These are phyloP conservation scores for Moricandia moricandioides DNA, from an alignment of 345 rosid species.

Conservation along the genomic window DNA sequence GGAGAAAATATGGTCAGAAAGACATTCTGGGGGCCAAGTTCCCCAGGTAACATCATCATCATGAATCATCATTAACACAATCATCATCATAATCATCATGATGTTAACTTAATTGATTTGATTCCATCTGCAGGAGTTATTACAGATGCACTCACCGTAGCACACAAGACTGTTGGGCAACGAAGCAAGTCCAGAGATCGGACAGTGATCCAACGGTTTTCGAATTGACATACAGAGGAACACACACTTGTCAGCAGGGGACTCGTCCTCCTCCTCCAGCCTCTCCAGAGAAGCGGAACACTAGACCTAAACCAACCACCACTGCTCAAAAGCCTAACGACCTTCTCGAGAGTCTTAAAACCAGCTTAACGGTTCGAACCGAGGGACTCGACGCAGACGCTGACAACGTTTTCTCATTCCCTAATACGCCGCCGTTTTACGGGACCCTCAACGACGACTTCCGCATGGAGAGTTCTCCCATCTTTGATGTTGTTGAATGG, in stretches of 20 bases:
- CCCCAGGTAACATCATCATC: slow-evolving; percentile 59
- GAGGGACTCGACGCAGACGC: slow-evolving; percentile 21
- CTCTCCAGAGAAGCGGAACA: slow-evolving; percentile 24
- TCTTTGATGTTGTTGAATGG: slow-evolving; percentile 27
- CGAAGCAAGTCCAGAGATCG: slow-evolving; percentile 87
- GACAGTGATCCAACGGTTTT: slow-evolving; percentile 74
- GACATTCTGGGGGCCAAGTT: slow-evolving; percentile 79
- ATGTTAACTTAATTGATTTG: neutral
- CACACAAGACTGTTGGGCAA: slow-evolving; percentile 74
- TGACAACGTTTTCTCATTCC: slow-evolving; percentile 35
- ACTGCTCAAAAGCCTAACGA: slow-evolving; percentile 21
- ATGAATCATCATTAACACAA: neutral
- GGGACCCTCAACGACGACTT: neutral
- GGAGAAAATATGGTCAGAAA: slow-evolving; percentile 99
- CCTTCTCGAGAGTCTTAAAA: slow-evolving; percentile 22
- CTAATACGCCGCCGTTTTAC: slow-evolving; percentile 32
- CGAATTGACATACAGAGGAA: slow-evolving; percentile 73
- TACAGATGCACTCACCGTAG: slow-evolving; percentile 82
- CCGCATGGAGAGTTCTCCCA: slow-evolving; percentile 1
- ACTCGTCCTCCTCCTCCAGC: slow-evolving; percentile 38
- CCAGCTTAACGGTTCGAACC: slow-evolving; percentile 31
- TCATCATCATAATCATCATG: slow-evolving; percentile 4
- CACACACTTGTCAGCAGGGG: slow-evolving; percentile 56
- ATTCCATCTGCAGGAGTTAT: slow-evolving; percentile 32
- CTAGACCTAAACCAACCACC: neutral